These are phyloP conservation scores for Coprinopsis cinerea DNA, from an alignment of 768 basidiomycete genomes.

Conservation along the genomic window DNA sequence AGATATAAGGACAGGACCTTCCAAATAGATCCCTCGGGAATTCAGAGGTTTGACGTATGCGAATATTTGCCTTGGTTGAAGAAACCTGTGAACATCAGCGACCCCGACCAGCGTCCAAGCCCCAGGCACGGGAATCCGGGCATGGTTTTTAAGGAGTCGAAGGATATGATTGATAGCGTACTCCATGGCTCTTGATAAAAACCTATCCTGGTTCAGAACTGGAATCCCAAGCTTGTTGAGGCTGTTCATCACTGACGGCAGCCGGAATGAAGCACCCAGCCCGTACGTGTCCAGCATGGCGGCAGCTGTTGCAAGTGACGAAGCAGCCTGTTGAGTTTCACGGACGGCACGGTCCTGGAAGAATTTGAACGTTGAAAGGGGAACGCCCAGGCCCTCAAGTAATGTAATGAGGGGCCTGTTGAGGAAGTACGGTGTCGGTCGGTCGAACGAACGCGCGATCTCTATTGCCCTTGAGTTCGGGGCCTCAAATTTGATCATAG, in stretches of 20 bases:
- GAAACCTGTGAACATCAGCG: slow-evolving; percentile 54
- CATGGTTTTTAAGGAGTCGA: slow-evolving; percentile 56
- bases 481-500: slow-evolving; percentile 66
- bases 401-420: slow-evolving; percentile 70
- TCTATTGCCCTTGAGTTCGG: slow-evolving; percentile 44
- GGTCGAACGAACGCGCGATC: slow-evolving; percentile 59
- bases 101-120: slow-evolving; percentile 69
- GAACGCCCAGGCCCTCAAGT: slow-evolving; percentile 52
- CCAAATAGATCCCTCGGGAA: slow-evolving; percentile 36
- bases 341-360: slow-evolving; percentile 49
- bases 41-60: slow-evolving; percentile 45
- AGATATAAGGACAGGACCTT: slow-evolving; percentile 51
- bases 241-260: slow-evolving; percentile 45
- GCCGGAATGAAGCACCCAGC: slow-evolving; percentile 49
- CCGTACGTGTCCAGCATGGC: slow-evolving; percentile 49
- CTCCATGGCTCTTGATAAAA: slow-evolving; percentile 51
- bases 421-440: slow-evolving; percentile 49
- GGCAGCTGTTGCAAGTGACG: slow-evolving; percentile 39
- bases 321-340: slow-evolving; percentile 37
- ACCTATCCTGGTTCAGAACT: slow-evolving; percentile 27
- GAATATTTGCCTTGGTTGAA: slow-evolving; percentile 54
- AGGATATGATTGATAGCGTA: slow-evolving; percentile 59
- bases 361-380: slow-evolving; percentile 43
- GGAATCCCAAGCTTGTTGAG: slow-evolving; percentile 43
- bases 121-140: slow-evolving; percentile 59